phyloP scores from a whole-genome alignment of 2,329 filamentous ascomycete genomes.

The Helicocarpus griseus region DNA sequence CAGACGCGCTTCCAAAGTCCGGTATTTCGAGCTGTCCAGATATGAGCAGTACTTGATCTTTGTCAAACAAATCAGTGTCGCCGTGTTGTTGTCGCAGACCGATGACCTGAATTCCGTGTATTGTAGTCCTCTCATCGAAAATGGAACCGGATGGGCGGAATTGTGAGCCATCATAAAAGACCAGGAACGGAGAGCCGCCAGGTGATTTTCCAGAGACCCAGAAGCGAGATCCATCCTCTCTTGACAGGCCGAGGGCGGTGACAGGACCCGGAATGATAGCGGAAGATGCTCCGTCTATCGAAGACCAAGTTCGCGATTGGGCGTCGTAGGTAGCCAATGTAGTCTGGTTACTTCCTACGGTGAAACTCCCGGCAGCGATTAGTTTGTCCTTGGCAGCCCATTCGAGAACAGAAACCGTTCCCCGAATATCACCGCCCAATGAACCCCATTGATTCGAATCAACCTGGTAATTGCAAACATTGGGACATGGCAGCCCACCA shows the following conservation, averaged over 20 bases:
- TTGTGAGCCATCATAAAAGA: constrained; percentile 66
- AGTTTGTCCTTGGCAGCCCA: constrained; percentile 67
- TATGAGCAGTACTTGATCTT: constrained; percentile 64
- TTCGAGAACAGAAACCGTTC: constrained; percentile 59
- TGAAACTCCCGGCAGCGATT: constrained; percentile 68
- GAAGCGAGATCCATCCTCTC: constrained; percentile 58
- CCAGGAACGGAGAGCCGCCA: constrained; percentile 63
- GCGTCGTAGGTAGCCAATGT: constrained; percentile 66
- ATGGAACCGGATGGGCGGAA: constrained; percentile 58
- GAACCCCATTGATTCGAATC: constrained; percentile 66
- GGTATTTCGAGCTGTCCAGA: constrained; percentile 74
- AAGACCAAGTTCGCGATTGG: constrained; percentile 56
- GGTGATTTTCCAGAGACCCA: constrained; percentile 70
- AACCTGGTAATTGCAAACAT: constrained; percentile 70
- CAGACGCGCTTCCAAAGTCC: constrained; percentile 69
- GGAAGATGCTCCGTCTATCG: constrained; percentile 46
- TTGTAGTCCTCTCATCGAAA: constrained; percentile 56
- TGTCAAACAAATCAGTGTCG: constrained; percentile 52
- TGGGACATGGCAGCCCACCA: constrained; percentile 71
- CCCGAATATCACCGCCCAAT: constrained; percentile 62
- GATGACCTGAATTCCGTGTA: constrained; percentile 76
- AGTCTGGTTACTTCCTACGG: constrained; percentile 53
- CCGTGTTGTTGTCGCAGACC: constrained; percentile 59
- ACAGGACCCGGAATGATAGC: constrained; percentile 65
- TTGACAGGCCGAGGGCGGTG: constrained; percentile 64